A percentile compares a stretch with the other conserved stretches of the same genome.
Conservation (phyloP, 2,329 filamentous ascomycete species). For the Tolypocladium sp. region DNA sequence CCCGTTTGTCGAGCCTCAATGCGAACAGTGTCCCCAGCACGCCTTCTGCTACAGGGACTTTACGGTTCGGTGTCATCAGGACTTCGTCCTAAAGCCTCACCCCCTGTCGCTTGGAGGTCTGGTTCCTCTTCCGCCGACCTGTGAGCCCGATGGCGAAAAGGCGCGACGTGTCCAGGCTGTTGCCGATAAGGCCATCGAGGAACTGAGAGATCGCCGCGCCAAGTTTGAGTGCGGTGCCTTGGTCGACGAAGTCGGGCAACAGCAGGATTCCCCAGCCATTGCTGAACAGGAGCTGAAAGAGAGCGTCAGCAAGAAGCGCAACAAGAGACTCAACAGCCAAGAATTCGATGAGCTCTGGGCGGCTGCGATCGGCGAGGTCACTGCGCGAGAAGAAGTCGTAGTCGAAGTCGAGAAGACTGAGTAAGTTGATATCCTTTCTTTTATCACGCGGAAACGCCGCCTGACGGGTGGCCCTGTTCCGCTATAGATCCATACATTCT, state of each 20-base stretch:
- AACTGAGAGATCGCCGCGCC: conserved; percentile 75
- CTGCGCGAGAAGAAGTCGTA: conserved; percentile 51
- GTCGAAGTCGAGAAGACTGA: conserved; percentile 27
- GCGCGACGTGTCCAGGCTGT: conserved; percentile 78
- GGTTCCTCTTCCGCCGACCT: conserved; percentile 79
- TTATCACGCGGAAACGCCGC: neutral
- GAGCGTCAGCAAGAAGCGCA: conserved; percentile 64
- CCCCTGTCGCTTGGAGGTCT: conserved; percentile 74
- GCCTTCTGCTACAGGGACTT: conserved; percentile 80
- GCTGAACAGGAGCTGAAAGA: conserved; percentile 69
- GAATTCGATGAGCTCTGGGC: conserved; percentile 89
- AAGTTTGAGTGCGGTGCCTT: conserved; percentile 84
- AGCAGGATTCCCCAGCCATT: conserved; percentile 47
- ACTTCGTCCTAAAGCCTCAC: conserved; percentile 78
- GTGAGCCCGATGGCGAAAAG: conserved; percentile 91
- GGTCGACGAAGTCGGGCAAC: conserved; percentile 49
- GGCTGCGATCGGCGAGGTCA: conserved; percentile 64
- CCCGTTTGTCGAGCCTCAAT: conserved; percentile 65
- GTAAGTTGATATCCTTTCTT: conserved; percentile 38
- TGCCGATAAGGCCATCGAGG: conserved; percentile 78
- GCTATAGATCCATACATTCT: conserved; percentile 27
- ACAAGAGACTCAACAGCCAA: conserved; percentile 72
- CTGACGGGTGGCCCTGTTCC: neutral
- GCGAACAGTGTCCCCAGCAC: conserved; percentile 83
- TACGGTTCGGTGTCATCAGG: conserved; percentile 70